Base-by-base conservation (phyloP, 176 grass and related monocot genomes). In the Alloteropsis semialata region DNA sequence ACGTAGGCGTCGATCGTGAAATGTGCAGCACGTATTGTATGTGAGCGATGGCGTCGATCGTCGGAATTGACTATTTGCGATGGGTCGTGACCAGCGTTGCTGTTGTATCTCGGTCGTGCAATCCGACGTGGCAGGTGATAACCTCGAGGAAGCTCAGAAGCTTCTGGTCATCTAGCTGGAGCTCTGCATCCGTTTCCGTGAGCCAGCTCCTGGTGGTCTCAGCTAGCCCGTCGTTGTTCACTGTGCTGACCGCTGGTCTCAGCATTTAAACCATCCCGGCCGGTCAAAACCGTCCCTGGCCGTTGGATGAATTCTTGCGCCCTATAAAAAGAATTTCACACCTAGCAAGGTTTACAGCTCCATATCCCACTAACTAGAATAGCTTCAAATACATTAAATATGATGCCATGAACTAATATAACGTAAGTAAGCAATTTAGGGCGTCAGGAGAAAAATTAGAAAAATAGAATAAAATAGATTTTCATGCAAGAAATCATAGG, bases 51-150 rank as follows among this genome's bases (percentile, higher is more conserved):
- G 12, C 56, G 76, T 80, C 84, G 8, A 67, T 80, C 84, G 8
- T 54, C 57, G 12, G 21, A 65, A 36, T 74, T 86, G 68, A 80
- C 56, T 22, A 46, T 71, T 56, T 34, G 58, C 21, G 16, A 62
- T 21, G 21, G 32, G 51, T 65, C 8, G 58, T 50, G 72, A 19
- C 57, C 14, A 34, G 34, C 56, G 65, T 48, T 21, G 66, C 63
- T 21, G 66, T 14, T 46, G 24, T 19, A 49, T 43, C 68, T 65
- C 34, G 43, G 68, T 64, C 84, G 48, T 55, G 54, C 53, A 29
- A 28, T 73, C 84, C 10, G 29, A 73, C 43, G 24, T 73, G 76
- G 55, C 37, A 21, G 56, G 44, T 73, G 84, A 65, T 63, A 38
- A 64, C 33, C 18, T n/a, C 44, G 67, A 80, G 56, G 76, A n/a